Conservation (phyloP, 768 basidiomycete genomes). For the Mycena vitilis region DNA sequence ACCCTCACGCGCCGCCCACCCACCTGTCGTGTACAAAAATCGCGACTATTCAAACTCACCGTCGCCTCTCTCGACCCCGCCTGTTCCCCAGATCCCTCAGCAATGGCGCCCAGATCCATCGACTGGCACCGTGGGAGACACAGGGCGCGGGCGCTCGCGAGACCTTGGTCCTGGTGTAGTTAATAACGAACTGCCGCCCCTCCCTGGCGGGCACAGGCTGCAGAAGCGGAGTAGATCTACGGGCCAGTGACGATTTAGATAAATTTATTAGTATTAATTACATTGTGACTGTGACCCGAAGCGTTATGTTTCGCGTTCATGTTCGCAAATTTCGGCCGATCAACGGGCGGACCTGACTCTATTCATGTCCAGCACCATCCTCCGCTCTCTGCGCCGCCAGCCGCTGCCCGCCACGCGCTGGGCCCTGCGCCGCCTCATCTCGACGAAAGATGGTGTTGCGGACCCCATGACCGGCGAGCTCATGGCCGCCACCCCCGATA, state of each 20-base stretch:
- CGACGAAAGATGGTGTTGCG: constrained; percentile 28
- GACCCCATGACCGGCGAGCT: constrained; percentile 67
- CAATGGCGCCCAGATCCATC: constrained; percentile 22
- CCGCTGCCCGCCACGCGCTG: constrained; percentile 20
- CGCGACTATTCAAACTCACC: constrained; percentile 11
- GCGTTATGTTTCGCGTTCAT: constrained; percentile 2
- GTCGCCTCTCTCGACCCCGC: constrained; percentile 13
- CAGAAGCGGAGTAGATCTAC: constrained; percentile 30
- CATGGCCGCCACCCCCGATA: constrained; percentile 55
- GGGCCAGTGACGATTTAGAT: not conserved
- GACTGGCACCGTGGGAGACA: constrained; percentile 12
- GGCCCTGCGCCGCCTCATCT: constrained; percentile 31
- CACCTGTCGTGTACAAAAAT: not conserved
- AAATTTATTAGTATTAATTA: constrained; percentile 14
- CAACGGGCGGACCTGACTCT: not conserved
- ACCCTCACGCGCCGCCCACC: not conserved
- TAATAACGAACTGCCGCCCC: constrained; percentile 6
- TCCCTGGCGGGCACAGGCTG: constrained; percentile 17
- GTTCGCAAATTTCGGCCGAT: not conserved
- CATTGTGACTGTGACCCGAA: not conserved
- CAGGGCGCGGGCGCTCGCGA: constrained; percentile 28
- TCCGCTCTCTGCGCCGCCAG: constrained; percentile 29
- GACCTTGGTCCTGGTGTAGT: constrained; percentile 4
- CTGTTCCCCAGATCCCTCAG: constrained; percentile 33
- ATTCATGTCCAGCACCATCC: constrained; percentile 24